A percentile compares a stretch with the other conserved stretches of the same genome.
phyloP scores from a whole-genome alignment of 768 basidiomycete genomes.

The Boletus sensibilis region DNA sequence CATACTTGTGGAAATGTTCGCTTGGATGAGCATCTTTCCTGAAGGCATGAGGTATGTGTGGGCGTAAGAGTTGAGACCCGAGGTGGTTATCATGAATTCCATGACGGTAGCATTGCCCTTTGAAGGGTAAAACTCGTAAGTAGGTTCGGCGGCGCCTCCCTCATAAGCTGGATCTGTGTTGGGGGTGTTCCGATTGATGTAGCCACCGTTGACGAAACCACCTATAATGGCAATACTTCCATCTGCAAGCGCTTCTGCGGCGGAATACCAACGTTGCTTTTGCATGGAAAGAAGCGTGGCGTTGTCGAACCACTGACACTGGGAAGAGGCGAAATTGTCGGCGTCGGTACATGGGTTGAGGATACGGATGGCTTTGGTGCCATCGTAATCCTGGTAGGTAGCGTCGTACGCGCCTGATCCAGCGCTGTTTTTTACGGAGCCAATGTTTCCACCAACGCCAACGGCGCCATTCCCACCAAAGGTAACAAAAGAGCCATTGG shows the following conservation, averaged over 20 bases:
- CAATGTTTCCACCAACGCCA: conserved; percentile 59
- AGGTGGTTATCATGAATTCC: conserved; percentile 68
- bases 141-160: conserved; percentile 76
- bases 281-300: conserved; percentile 62
- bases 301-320: conserved; percentile 76
- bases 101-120: conserved; percentile 51
- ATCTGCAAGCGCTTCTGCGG: conserved; percentile 70
- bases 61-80: conserved; percentile 76
- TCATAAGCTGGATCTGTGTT: conserved; percentile 60
- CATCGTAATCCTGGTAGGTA: conserved; percentile 77
- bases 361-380: conserved; percentile 74
- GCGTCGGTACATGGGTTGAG: conserved; percentile 67
- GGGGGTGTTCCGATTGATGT: conserved; percentile 73
- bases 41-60: conserved; percentile 74
- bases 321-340: conserved; percentile 45
- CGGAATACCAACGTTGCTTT: conserved; percentile 74
- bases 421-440: conserved; percentile 47
- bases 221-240: conserved; percentile 81
- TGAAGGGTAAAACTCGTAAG: conserved; percentile 80
- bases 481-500: conserved; percentile 71
- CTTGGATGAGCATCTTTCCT: conserved; percentile 79
- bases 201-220: conserved; percentile 75
- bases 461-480: conserved; percentile 81
- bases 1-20: conserved; percentile 52
- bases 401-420: conserved; percentile 57